These are phyloP conservation scores for Dovyalis caffra DNA, from an alignment of 345 rosid genomes.

Conservation along the genomic window DNA sequence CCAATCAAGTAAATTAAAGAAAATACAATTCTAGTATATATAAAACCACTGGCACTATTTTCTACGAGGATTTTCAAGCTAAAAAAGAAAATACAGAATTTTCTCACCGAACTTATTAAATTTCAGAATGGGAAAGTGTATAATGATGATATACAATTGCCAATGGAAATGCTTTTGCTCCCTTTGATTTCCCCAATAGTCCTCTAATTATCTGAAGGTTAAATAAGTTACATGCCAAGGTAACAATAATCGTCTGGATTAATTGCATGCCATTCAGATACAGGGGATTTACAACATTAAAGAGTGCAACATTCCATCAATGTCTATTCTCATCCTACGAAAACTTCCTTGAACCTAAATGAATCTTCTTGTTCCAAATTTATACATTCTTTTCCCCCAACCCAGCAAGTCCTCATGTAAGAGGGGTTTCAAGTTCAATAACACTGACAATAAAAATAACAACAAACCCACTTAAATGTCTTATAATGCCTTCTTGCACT, in stretches of 20 bases:
- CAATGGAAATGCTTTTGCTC: neutral
- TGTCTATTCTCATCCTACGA: neutral
- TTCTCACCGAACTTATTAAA: neutral
- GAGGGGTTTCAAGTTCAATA: neutral
- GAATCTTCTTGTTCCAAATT: neutral
- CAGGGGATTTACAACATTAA: neutral
- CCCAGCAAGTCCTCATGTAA: neutral
- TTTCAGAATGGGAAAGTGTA: neutral
- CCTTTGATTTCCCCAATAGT: neutral
- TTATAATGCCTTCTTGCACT: neutral
- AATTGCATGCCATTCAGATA: neutral
- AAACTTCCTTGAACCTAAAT: neutral
- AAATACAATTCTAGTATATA: neutral
- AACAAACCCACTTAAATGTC: neutral
- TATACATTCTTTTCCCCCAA: neutral
- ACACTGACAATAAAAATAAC: neutral
- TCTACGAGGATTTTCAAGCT: neutral
- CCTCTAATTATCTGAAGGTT: neutral
- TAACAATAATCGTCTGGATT: neutral
- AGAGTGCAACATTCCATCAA: neutral
- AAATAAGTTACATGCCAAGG: neutral
- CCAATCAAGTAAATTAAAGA: neutral
- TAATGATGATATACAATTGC: neutral
- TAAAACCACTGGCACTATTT: neutral
- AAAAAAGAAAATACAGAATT: neutral